A percentile compares a stretch with the other conserved stretches of the same genome.
These are phyloP conservation scores for Boletus semigastroideus DNA, from an alignment of 1,284 basidiomycete genomes.

Conservation along the genomic window DNA sequence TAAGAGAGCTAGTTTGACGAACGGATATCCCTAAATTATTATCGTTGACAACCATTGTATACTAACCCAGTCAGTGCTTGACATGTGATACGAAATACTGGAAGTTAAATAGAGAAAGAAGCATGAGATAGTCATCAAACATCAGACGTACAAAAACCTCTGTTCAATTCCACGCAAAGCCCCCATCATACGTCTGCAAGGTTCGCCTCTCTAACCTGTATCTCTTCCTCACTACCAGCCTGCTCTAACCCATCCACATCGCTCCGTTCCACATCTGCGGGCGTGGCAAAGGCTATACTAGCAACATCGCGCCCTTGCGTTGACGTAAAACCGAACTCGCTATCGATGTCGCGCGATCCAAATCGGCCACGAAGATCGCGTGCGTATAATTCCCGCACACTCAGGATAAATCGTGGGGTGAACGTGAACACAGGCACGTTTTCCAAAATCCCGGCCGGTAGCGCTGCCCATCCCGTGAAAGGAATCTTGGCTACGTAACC, in stretches of 20 bases:
- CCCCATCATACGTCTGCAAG: background rate
- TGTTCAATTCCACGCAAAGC: no score
- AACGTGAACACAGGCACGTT: conserved; percentile 5
- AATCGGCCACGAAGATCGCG: background rate
- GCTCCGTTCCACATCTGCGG: background rate
- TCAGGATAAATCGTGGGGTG: conserved; percentile 9
- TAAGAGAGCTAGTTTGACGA: conserved; percentile 16
- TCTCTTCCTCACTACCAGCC: background rate
- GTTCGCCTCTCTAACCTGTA: background rate
- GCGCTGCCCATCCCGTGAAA: background rate
- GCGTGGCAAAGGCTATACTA: background rate
- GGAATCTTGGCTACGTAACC: background rate
- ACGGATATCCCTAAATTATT: no score
- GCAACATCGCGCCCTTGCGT: background rate
- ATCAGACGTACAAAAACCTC: no score
- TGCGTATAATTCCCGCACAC: conserved; percentile 3
- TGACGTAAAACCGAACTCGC: conserved; percentile 5
- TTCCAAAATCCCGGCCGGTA: background rate
- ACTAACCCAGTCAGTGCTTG: no score
- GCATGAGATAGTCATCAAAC: no score
- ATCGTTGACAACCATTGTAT: no score
- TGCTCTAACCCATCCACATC: background rate
- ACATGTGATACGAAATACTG: no score
- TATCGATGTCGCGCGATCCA: background rate
- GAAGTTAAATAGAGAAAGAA: no score